Percentiles rank a stretch among this genome's conserved stretches.
Evolutionary conservation across 129 eudicot genomes (phyloP).

Genomic region (Deinandra increscens): DNA sequence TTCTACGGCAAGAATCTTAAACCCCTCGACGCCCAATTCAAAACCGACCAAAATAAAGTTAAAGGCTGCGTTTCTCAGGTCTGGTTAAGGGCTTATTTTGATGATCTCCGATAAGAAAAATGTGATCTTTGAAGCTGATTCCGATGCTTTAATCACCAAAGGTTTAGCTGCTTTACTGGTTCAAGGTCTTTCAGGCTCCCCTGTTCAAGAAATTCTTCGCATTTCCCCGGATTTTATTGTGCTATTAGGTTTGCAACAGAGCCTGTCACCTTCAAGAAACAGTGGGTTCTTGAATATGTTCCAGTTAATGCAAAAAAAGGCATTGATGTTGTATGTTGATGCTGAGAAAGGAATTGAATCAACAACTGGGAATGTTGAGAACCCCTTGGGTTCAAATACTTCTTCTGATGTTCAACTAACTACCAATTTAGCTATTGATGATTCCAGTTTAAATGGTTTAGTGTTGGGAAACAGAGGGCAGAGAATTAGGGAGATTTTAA

Average conservation of each 20-base stretch:
- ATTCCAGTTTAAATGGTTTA: conserved; percentile 21
- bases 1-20: conserved; percentile 60
- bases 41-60: conserved; percentile 65
- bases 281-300: conserved; percentile 92
- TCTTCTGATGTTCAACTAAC: background rate
- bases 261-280: conserved; percentile 79
- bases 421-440: conserved; percentile 21
- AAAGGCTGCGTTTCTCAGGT: conserved; percentile 95
- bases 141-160: conserved; percentile 79
- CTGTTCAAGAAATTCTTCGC: conserved; percentile 53
- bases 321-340: conserved; percentile 58
- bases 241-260: conserved; percentile 77
- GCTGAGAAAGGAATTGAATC: conserved; percentile 43
- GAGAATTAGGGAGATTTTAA: conserved; percentile 56
- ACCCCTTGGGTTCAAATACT: background rate
- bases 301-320: conserved; percentile 75
- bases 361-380: conserved; percentile 7
- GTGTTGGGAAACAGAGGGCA: conserved; percentile 64
- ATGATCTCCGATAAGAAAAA: conserved; percentile 43
- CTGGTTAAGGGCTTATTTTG: conserved; percentile 69
- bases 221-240: conserved; percentile 75
- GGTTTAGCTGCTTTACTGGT: conserved; percentile 83
- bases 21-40: conserved; percentile 56
- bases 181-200: conserved; percentile 71
- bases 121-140: conserved; percentile 79